phyloP scores from a whole-genome alignment of 2,329 filamentous ascomycete species.

The Epicoccum nigrum region DNA sequence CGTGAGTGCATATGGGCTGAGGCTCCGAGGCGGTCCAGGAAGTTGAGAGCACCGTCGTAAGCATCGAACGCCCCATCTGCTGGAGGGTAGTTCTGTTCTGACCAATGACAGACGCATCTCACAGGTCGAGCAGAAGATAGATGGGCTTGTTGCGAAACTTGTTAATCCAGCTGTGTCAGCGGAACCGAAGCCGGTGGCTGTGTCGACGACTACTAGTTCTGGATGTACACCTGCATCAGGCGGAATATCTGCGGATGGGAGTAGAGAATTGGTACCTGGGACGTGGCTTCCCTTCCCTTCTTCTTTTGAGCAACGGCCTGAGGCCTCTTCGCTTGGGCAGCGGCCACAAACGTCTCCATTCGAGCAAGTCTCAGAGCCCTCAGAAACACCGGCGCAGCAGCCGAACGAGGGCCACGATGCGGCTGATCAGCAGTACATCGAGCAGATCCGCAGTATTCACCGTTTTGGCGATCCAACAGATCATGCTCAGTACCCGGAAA shows the following conservation, averaged over 20 bases:
- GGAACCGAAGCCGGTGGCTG: background rate
- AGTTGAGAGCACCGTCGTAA: constrained; percentile 42
- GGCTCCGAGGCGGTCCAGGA: constrained; percentile 32
- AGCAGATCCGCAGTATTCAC: constrained; percentile 36
- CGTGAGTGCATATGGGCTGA: constrained; percentile 44
- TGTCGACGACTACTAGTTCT: background rate
- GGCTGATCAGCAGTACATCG: constrained; percentile 30
- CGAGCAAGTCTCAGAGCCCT: constrained; percentile 17
- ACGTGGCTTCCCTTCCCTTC: constrained; percentile 37
- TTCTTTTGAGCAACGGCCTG: constrained; percentile 29
- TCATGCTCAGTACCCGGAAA: constrained; percentile 14
- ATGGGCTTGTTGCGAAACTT: constrained; percentile 43
- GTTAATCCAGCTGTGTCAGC: constrained; percentile 18
- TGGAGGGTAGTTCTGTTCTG: background rate
- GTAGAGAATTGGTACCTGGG: constrained; percentile 24
- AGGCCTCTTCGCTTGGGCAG: too few relatives aligned
- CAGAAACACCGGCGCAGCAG: constrained; percentile 2
- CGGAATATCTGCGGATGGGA: background rate
- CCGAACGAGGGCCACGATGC: constrained; percentile 19
- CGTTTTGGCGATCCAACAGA: constrained; percentile 28
- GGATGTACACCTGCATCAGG: background rate
- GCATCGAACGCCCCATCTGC: constrained; percentile 10
- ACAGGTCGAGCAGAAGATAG: constrained; percentile 46
- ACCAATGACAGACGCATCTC: constrained; percentile 36
- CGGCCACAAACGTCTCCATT: too few relatives aligned